Base-by-base conservation (phyloP, 2,329 filamentous ascomycete species). In the Arthrocladium fulminans region DNA sequence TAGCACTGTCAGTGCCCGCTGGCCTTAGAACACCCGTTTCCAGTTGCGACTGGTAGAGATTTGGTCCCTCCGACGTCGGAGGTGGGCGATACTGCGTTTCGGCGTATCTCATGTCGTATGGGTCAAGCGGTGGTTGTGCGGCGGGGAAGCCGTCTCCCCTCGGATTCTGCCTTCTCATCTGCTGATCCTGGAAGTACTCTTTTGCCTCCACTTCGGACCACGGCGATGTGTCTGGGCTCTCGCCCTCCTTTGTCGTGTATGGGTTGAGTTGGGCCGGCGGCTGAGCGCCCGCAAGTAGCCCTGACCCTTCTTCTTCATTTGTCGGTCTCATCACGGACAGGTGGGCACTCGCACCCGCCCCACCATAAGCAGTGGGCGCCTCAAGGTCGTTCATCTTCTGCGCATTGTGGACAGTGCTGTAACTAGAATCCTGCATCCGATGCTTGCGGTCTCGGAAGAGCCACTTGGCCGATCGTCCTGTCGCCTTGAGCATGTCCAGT, bases 401-500 rank as follows among this genome's bases (percentile, higher is more conserved):
- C 17, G 34, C 19, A 32, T 32, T 27, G 25, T 3, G 2, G 20
- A 47, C 44, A 22, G 32, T 22, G 23, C 10, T 15, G 22, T 71
- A 71, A 53, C 68, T 71, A 17, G 63, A 54, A 46, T 71, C 68
- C 34, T 61, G 48, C 41, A 60, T 64, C 39, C 70, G 62, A 49
- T 57, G 64, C 62, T 79, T 83, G 47, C 79, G 75, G 35, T 87
- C 87, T 13, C 87, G 79, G 54, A 89, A 83, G 17, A 94, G 70
- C 88, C 88, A 94, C 57, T 84, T 77, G 58, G 87, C 77, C 19
- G 85, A 84, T 44, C 88, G 77, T 7, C 83, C 84, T 52, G 85
- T 80, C 0, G 85, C 85, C 67, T 89, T 94, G 60, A 87, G 67
- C 35, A 94, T 76, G 63, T 95, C 88, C 81, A 86, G 87, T 0